Conservation (phyloP, 495 filamentous ascomycete genomes). For the Melanomma pulvis-pyrius region DNA sequence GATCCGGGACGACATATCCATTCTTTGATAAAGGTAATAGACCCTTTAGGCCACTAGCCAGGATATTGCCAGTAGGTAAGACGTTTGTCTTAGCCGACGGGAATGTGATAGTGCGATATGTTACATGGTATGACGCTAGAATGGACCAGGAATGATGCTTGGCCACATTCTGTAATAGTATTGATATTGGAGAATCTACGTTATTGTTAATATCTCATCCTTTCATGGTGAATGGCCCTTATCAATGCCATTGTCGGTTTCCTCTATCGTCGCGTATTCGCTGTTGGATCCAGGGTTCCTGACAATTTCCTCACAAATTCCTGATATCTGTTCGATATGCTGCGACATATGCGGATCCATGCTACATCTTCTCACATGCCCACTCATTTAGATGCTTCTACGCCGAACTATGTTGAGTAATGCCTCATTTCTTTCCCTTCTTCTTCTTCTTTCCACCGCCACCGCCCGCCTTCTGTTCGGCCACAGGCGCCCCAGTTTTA, state of each 20-base stretch:
- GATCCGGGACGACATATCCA: background rate
- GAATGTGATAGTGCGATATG: background rate
- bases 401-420: background rate
- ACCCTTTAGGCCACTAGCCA: background rate
- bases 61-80: no score
- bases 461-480: constrained; percentile 16
- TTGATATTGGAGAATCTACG: constrained; percentile 3
- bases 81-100: background rate
- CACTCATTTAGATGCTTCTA: background rate
- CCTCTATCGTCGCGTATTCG: background rate
- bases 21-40: background rate
- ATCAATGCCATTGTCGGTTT: background rate
- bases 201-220: background rate
- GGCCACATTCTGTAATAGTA: background rate
- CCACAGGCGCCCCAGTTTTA: constrained; percentile 4
- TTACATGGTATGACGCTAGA: no score
- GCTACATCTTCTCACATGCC: background rate
- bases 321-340: background rate
- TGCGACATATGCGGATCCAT: background rate
- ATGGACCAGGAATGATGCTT: background rate
- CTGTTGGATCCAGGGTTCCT: background rate
- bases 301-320: background rate
- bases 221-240: background rate
- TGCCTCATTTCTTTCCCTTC: constrained; percentile 46
- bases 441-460: constrained; percentile 46